These are phyloP conservation scores for Meyerozyma smithsonii DNA, from an alignment of 1,139 yeast genomes.

Conservation along the genomic window DNA sequence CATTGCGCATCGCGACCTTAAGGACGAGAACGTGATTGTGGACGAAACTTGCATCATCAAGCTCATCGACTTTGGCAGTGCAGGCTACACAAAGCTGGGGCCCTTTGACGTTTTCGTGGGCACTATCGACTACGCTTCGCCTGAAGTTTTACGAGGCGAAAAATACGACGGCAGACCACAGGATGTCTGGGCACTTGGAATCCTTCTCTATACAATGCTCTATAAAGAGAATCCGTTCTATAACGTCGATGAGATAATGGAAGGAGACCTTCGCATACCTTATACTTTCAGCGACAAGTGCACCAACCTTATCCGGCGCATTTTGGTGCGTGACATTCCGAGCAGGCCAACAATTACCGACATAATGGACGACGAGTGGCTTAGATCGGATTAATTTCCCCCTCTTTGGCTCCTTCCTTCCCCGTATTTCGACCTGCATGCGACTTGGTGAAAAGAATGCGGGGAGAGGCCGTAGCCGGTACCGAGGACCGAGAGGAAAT, in stretches of 20 bases:
- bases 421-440: constrained; percentile 1
- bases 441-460: background rate
- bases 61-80: constrained; percentile 92
- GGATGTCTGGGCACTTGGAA: constrained; percentile 96
- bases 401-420: background rate
- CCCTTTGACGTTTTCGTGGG: constrained; percentile 98
- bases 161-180: constrained; percentile 91
- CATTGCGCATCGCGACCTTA: constrained; percentile 89
- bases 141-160: constrained; percentile 86
- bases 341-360: constrained; percentile 71
- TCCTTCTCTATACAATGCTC: constrained; percentile 79
- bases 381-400: constrained; percentile 15
- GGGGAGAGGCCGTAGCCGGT: background rate
- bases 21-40: constrained; percentile 89
- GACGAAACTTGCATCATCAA: constrained; percentile 75
- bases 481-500: background rate
- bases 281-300: constrained; percentile 56
- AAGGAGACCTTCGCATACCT: constrained; percentile 74
- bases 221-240: constrained; percentile 94
- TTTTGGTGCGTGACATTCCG: constrained; percentile 59
- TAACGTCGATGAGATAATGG: constrained; percentile 92
- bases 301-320: constrained; percentile 53
- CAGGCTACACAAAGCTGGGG: constrained; percentile 84
- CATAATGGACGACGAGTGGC: constrained; percentile 67
- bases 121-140: constrained; percentile 94